Evolutionary conservation across 2,329 filamentous ascomycete species (phyloP).

Genomic region (Massarina eburnea): DNA sequence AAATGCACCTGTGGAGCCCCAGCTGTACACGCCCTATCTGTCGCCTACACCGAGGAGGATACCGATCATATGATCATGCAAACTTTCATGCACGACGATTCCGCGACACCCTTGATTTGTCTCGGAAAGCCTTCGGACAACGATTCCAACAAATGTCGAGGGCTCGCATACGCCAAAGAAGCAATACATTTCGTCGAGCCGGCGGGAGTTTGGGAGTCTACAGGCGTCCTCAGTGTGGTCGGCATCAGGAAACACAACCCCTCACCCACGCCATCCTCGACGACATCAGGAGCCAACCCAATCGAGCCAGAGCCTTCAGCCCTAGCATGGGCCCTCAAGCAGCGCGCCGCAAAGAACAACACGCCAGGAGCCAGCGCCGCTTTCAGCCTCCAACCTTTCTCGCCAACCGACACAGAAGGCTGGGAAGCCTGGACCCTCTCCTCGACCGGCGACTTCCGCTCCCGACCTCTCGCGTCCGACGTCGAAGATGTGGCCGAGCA

Average conservation of each 20-base stretch:
- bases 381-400: constrained; percentile 1
- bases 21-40: constrained; percentile 63
- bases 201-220: constrained; percentile 66
- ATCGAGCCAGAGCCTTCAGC: constrained; percentile 12
- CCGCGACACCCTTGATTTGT: constrained; percentile 57
- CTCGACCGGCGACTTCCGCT: constrained; percentile 48
- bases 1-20: constrained; percentile 57
- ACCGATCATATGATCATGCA: constrained; percentile 66
- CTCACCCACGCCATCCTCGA: constrained; percentile 30
- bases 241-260: constrained; percentile 59
- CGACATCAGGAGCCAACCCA: constrained; percentile 29
- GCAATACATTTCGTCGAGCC: constrained; percentile 58
- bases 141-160: constrained; percentile 33
- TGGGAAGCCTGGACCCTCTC: constrained; percentile 61
- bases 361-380: constrained; percentile 5
- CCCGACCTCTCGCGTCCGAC: constrained; percentile 36
- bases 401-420: constrained; percentile 31
- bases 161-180: constrained; percentile 49
- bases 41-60: constrained; percentile 64
- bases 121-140: constrained; percentile 51
- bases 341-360: constrained; percentile 24
- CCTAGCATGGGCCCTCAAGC: constrained; percentile 30
- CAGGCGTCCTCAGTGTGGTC: constrained; percentile 62
- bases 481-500: constrained; percentile 11
- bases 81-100: constrained; percentile 59